Evolutionary conservation across 2,329 filamentous ascomycete genomes (phyloP).

Genomic region (Colletotrichum cereale): DNA sequence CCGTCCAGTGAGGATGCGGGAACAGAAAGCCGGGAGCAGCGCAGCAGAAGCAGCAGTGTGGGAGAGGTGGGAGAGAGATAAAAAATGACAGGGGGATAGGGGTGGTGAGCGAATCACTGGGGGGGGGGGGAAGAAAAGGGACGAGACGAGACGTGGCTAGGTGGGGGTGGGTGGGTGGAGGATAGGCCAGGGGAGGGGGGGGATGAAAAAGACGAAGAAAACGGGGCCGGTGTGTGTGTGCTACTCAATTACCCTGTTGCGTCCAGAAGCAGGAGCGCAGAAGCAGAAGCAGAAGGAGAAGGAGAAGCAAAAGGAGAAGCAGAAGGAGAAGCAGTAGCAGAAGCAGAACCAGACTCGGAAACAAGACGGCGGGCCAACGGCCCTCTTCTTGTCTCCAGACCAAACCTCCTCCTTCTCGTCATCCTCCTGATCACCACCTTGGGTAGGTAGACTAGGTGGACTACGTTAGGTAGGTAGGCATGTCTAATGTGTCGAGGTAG

Average conservation of each 20-base stretch:
- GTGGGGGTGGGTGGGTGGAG: no score
- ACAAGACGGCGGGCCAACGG: background rate
- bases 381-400: slow-evolving; percentile 12
- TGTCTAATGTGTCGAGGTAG: background rate
- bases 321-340: no score
- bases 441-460: background rate
- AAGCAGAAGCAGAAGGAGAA: background rate
- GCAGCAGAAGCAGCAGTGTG: background rate
- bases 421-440: background rate
- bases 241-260: slow-evolving; percentile 5
- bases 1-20: background rate
- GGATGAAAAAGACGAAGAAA: background rate
- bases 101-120: slow-evolving; percentile 7
- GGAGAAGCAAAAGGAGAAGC: no score
- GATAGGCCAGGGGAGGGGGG: slow-evolving; percentile 3
- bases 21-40: slow-evolving; percentile 11
- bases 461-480: no score
- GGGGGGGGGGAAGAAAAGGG: background rate
- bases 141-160: slow-evolving; percentile 2
- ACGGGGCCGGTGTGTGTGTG: background rate
- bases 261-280: background rate
- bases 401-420: slow-evolving; percentile 5
- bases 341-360: no score
- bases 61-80: background rate
- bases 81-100: slow-evolving; percentile 7